phyloP scores from a whole-genome alignment of 2,329 filamentous ascomycete species.

The Rutstroemia sp. region DNA sequence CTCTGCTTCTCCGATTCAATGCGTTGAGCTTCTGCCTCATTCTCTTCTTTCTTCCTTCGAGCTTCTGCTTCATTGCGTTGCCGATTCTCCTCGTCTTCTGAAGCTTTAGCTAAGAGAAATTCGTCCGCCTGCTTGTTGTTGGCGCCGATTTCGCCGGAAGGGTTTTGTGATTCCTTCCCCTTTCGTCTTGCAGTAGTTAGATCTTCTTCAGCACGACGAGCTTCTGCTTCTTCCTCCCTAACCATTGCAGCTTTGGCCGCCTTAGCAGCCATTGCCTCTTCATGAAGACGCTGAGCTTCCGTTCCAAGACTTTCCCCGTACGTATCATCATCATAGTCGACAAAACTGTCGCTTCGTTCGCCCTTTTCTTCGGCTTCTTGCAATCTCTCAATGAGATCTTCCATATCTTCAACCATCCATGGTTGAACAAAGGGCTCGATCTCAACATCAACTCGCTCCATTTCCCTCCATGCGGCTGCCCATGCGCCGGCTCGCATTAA shows the following conservation, averaged over 20 bases:
- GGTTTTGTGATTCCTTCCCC: neutral
- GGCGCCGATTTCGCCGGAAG: neutral
- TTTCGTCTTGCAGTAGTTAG: neutral
- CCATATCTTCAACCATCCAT: slow-evolving; percentile 51
- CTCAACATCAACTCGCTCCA: slow-evolving; percentile 97
- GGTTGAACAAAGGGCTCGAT: slow-evolving; percentile 66
- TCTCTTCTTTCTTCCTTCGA: neutral
- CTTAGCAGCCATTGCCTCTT: slow-evolving; percentile 9
- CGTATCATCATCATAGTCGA: slow-evolving; percentile 18
- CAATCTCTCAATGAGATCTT: slow-evolving; percentile 37
- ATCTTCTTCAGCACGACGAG: no score
- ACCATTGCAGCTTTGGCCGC: slow-evolving; percentile 5
- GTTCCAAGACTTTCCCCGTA: slow-evolving; percentile 4
- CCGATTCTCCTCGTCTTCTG: neutral
- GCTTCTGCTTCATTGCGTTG: neutral
- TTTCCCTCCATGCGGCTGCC: slow-evolving; percentile 91
- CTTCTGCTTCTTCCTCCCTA: neutral
- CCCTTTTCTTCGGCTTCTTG: slow-evolving; percentile 6
- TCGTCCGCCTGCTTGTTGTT: no score
- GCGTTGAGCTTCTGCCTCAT: neutral
- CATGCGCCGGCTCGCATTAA: slow-evolving; percentile 88
- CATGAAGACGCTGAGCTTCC: slow-evolving; percentile 10
- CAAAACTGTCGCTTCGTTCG: slow-evolving; percentile 17
- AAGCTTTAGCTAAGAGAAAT: neutral
- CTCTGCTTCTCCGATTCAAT: neutral